Evolutionary conservation across 495 filamentous ascomycete genomes (phyloP).

Genomic region (Pseudomonodictys pantanalensis): DNA sequence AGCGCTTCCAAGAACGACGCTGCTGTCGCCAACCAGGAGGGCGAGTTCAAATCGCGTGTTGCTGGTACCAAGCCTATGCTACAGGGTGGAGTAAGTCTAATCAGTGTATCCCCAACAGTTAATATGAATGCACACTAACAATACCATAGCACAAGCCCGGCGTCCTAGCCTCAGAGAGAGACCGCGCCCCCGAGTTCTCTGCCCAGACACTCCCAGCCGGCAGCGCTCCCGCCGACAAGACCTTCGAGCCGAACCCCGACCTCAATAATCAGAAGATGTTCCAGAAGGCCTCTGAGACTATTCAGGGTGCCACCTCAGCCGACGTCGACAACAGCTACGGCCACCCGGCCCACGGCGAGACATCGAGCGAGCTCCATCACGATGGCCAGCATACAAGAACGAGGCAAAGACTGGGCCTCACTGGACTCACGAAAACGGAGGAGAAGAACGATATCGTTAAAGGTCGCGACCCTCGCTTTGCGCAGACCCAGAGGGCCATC

Average conservation of each 20-base stretch:
- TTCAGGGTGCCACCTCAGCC: conserved; percentile 61
- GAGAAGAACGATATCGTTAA: conserved; percentile 16
- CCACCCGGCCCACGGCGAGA: conserved; percentile 61
- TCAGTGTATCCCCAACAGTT: not conserved
- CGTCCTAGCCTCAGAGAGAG: conserved; percentile 54
- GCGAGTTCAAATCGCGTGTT: conserved; percentile 53
- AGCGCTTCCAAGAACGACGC: conserved; percentile 46
- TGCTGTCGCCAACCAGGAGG: conserved; percentile 51
- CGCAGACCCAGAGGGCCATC: not conserved
- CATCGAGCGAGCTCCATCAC: conserved; percentile 55
- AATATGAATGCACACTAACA: not conserved
- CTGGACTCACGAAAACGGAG: conserved; percentile 44
- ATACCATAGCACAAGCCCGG: conserved; percentile 64
- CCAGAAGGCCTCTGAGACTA: conserved; percentile 50
- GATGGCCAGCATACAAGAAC: conserved; percentile 50
- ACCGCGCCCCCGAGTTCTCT: conserved; percentile 61
- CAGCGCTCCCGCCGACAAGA: conserved; percentile 60
- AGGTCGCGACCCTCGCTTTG: too few species aligned
- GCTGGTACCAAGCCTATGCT: conserved; percentile 52
- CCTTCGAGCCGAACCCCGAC: conserved; percentile 56
- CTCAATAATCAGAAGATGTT: conserved; percentile 45
- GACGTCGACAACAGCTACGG: conserved; percentile 61
- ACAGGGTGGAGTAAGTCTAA: conserved; percentile 53
- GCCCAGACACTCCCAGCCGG: conserved; percentile 60
- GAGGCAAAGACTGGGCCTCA: conserved; percentile 53